Conservation (phyloP, 164 flowering plant genomes). For the Paratinospora sagittata region DNA sequence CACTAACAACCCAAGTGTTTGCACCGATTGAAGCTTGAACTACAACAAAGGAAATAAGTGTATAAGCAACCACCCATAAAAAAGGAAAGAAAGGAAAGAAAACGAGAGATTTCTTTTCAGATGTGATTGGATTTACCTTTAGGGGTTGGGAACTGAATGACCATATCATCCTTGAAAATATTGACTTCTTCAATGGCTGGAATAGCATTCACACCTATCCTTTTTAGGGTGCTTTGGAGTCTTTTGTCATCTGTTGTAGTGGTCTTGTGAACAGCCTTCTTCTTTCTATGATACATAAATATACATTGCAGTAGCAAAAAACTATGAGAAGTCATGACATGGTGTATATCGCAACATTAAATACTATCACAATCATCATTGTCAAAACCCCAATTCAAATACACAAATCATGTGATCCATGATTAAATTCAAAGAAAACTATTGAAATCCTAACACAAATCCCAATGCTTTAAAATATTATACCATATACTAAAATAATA, state of each 20-base stretch:
- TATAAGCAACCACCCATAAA: not conserved
- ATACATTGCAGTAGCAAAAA: not conserved
- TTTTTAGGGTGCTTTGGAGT: slow-evolving; percentile 85
- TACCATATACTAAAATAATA: too few relatives aligned
- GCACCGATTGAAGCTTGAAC: slow-evolving; percentile 93
- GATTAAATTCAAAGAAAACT: too few relatives aligned
- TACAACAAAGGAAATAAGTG: slow-evolving; percentile 27
- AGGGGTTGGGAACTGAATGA: slow-evolving; percentile 53
- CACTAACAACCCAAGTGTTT: slow-evolving; percentile 96
- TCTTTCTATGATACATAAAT: slow-evolving; percentile 55
- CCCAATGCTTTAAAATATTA: too few relatives aligned
- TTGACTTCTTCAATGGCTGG: slow-evolving; percentile 70
- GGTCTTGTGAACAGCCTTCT: slow-evolving; percentile 94
- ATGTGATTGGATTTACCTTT: slow-evolving; percentile 31
- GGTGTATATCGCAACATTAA: not conserved
- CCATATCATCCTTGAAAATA: slow-evolving; percentile 62
- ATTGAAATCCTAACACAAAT: too few relatives aligned
- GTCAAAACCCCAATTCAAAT: too few relatives aligned
- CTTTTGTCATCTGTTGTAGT: slow-evolving; percentile 91
- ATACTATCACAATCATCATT: not conserved
- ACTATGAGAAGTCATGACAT: not conserved
- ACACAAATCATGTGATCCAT: too few relatives aligned
- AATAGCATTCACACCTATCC: slow-evolving; percentile 69
- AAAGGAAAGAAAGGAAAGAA: not conserved
- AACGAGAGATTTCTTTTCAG: not conserved